phyloP scores from a whole-genome alignment of 2,329 filamentous ascomycete genomes.

The Neofusicoccum sp. region DNA sequence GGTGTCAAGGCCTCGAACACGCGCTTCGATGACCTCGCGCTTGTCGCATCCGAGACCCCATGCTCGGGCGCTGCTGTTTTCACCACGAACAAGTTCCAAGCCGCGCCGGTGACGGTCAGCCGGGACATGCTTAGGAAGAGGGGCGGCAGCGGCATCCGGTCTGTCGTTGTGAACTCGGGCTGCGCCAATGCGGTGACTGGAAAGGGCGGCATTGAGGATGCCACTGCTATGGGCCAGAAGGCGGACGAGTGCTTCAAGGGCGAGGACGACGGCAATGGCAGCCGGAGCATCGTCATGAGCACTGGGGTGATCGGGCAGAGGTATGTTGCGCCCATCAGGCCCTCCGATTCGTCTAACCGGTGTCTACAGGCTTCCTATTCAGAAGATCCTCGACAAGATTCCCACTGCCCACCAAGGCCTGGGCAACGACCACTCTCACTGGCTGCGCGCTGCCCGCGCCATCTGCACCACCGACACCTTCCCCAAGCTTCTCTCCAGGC shows the following conservation, averaged over 20 bases:
- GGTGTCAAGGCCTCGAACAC: conserved; percentile 94
- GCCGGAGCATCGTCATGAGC: conserved; percentile 90
- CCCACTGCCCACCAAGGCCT: conserved; percentile 71
- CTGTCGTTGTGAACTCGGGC: conserved; percentile 89
- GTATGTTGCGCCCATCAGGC: conserved; percentile 40
- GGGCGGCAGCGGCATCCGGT: conserved; percentile 68
- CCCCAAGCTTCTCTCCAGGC: conserved; percentile 84
- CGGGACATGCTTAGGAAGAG: conserved; percentile 66
- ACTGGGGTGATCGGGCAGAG: conserved; percentile 96
- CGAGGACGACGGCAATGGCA: conserved; percentile 45
- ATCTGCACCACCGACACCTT: conserved; percentile 99
- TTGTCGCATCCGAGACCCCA: conserved; percentile 81
- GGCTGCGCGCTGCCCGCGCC: conserved; percentile 80
- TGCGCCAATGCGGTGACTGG: conserved; percentile 98
- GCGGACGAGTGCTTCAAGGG: conserved; percentile 65
- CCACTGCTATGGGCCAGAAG: conserved; percentile 73
- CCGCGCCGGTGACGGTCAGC: conserved; percentile 87
- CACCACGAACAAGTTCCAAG: conserved; percentile 97
- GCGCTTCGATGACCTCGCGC: conserved; percentile 82
- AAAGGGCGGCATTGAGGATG: conserved; percentile 84
- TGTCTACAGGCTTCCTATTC: conserved; percentile 69
- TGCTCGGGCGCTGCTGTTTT: conserved; percentile 90
- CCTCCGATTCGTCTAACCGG: not conserved
- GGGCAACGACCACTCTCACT: conserved; percentile 75
- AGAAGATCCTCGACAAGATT: conserved; percentile 82